Evolutionary conservation across 2,329 filamentous ascomycete genomes (phyloP).

Genomic region (Incumbomyces lentus): DNA sequence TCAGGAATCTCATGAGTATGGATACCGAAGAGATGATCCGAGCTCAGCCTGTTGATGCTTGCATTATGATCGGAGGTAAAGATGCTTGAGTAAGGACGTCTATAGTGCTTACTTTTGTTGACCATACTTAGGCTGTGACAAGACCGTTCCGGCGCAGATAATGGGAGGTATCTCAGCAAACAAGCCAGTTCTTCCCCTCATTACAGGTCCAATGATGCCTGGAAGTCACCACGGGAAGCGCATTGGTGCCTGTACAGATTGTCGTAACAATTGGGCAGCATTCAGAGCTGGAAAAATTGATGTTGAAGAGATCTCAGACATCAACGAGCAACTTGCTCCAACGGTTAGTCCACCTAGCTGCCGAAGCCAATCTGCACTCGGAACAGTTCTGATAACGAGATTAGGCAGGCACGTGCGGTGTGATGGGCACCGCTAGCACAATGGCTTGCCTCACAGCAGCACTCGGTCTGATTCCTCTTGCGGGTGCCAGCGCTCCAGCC

Average conservation of each 20-base stretch:
- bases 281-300: slow-evolving; percentile 57
- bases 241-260: slow-evolving; percentile 66
- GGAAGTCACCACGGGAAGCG: slow-evolving; percentile 50
- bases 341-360: slow-evolving; percentile 36
- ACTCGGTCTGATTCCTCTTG: slow-evolving; percentile 43
- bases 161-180: slow-evolving; percentile 69
- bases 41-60: slow-evolving; percentile 60
- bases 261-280: slow-evolving; percentile 61
- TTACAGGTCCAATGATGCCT: slow-evolving; percentile 67
- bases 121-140: slow-evolving; percentile 47
- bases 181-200: slow-evolving; percentile 57
- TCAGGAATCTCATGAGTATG: slow-evolving; percentile 68
- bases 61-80: slow-evolving; percentile 51
- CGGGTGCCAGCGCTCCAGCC: slow-evolving; percentile 43
- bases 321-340: slow-evolving; percentile 64
- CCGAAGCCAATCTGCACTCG: too few species aligned
- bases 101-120: too few species aligned
- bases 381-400: too few species aligned
- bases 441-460: slow-evolving; percentile 46
- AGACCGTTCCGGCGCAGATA: slow-evolving; percentile 62
- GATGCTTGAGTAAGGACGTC: too few species aligned
- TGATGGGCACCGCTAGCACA: slow-evolving; percentile 49
- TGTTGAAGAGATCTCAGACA: slow-evolving; percentile 58
- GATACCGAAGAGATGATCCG: slow-evolving; percentile 70
- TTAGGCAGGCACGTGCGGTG: slow-evolving; percentile 41